These are phyloP conservation scores for Mycena leptocephala DNA, from an alignment of 768 basidiomycete genomes.

Conservation along the genomic window DNA sequence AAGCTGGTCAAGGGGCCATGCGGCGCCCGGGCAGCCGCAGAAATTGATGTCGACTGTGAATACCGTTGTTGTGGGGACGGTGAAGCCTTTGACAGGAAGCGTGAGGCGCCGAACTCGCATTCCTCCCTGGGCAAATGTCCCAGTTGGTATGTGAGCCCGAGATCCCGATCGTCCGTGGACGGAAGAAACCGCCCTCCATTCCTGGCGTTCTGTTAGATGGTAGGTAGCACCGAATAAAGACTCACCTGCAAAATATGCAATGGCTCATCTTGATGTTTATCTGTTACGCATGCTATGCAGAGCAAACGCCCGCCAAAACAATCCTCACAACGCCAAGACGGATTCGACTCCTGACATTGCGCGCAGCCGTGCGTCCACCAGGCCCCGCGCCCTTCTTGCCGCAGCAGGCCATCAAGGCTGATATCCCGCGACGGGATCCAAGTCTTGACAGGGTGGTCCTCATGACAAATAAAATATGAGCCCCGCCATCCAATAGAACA, in stretches of 20 bases:
- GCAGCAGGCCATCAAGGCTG: constrained; percentile 30
- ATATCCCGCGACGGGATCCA: neutral
- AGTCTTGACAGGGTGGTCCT: constrained; percentile 5
- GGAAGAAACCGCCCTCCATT: constrained; percentile 37
- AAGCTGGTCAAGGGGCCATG: constrained; percentile 22
- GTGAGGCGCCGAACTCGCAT: no score
- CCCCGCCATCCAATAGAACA: neutral
- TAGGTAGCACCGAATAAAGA: neutral
- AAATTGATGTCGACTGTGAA: constrained; percentile 41
- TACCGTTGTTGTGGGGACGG: no score
- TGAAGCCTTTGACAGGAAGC: neutral
- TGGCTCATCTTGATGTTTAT: constrained; percentile 25
- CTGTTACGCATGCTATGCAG: constrained; percentile 32
- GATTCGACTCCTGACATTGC: neutral
- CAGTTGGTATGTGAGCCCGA: constrained; percentile 33
- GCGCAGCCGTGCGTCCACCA: constrained; percentile 12
- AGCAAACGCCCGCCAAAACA: constrained; percentile 27
- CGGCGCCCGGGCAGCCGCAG: neutral
- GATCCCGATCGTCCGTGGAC: neutral
- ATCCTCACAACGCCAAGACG: constrained; percentile 21
- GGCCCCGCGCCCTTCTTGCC: constrained; percentile 31
- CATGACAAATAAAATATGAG: neutral
- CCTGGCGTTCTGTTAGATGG: no score
- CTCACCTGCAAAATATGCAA: constrained; percentile 39
- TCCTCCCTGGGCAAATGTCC: constrained; percentile 32